Conservation (phyloP, 78 protist species). For the Bodo saltans region DNA sequence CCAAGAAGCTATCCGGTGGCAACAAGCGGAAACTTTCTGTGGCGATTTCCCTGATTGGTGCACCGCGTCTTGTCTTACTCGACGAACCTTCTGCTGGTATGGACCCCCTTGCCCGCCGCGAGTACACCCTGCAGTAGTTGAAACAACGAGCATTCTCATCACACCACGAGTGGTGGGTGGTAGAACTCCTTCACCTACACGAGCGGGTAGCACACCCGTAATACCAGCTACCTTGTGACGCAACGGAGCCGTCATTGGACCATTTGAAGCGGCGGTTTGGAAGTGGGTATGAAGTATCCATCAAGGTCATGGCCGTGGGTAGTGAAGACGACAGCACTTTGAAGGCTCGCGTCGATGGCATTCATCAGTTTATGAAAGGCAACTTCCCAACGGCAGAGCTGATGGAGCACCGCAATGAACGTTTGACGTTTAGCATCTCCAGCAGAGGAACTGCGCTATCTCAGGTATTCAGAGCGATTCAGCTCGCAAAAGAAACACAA, state of each 20-base stretch:
- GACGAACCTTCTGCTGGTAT: slow-evolving; percentile 75
- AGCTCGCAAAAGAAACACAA: background rate
- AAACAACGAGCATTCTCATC: slow-evolving; percentile 31
- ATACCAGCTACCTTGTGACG: slow-evolving; percentile 52
- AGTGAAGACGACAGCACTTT: background rate
- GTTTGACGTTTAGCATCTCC: background rate
- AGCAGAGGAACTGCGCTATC: too few species aligned
- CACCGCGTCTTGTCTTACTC: slow-evolving; percentile 48
- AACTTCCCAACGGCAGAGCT: background rate
- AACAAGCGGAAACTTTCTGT: slow-evolving; percentile 69
- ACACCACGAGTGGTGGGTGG: slow-evolving; percentile 50
- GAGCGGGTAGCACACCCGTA: slow-evolving; percentile 67
- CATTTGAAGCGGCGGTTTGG: slow-evolving; percentile 69
- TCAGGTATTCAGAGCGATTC: too few species aligned
- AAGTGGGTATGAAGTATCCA: slow-evolving; percentile 50
- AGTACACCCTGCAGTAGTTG: background rate
- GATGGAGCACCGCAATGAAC: background rate
- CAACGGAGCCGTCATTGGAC: slow-evolving; percentile 58
- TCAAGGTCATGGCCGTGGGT: background rate
- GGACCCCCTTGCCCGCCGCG: slow-evolving; percentile 62
- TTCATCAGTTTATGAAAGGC: too few species aligned
- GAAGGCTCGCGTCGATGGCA: too few species aligned
- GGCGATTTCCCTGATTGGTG: slow-evolving; percentile 69
- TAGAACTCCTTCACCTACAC: slow-evolving; percentile 51
- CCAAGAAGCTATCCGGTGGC: slow-evolving; percentile 60